Conservation (phyloP, 345 rosid genomes). For the Eucalyptus sp. region DNA sequence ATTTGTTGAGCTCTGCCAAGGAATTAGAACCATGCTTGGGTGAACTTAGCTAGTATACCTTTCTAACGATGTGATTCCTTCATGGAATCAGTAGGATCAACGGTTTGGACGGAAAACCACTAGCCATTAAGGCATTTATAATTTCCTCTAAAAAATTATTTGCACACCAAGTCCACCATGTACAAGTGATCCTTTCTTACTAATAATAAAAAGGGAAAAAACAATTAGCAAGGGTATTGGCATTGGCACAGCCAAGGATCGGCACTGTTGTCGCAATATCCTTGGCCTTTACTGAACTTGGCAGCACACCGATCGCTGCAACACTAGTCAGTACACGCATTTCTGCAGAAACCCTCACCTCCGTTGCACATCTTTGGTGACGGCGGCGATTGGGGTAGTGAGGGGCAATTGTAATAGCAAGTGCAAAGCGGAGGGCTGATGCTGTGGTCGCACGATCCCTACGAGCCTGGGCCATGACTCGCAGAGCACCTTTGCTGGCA, state of each 20-base stretch:
- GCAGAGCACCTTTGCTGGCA: not conserved
- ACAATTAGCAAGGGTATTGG: not conserved
- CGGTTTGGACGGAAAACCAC: not conserved
- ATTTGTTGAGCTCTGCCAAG: too few relatives aligned
- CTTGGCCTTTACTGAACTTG: not conserved
- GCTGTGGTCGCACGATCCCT: not conserved
- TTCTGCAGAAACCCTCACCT: not conserved
- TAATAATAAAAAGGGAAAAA: not conserved
- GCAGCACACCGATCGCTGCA: not conserved
- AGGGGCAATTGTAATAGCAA: not conserved
- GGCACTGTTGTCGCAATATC: not conserved
- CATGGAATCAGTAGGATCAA: not conserved
- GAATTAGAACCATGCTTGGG: too few relatives aligned
- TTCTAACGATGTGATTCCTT: not conserved
- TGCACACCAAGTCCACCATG: not conserved
- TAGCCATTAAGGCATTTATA: not conserved
- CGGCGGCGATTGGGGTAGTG: not conserved
- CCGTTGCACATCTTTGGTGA: not conserved
- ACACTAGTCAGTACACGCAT: not conserved
- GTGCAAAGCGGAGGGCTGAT: not conserved
- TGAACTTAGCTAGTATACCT: too few relatives aligned
- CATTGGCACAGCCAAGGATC: not conserved
- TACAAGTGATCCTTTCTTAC: not conserved
- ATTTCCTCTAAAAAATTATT: not conserved
- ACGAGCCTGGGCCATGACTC: not conserved